Base-by-base conservation (phyloP, 1,284 basidiomycete species). In the Rhodofomes roseus region DNA sequence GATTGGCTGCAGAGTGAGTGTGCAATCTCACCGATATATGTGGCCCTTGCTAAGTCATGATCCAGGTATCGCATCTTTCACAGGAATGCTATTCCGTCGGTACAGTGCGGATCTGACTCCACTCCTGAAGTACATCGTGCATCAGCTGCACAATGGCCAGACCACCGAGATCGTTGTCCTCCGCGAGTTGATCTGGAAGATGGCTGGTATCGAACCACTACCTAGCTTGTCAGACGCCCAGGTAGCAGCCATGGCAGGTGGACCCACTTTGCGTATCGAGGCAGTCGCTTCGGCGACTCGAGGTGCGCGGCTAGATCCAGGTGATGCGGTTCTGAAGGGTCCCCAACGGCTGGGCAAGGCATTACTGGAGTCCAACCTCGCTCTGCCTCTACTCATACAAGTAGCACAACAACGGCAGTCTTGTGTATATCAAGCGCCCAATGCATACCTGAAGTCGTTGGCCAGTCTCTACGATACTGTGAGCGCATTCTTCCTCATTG, bases 141-240 rank as follows among this genome's bases (percentile, higher is more conserved):
- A 98, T 72, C 95, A 96, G 69, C 80, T 99, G 48, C 85, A 90
- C 69, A 86, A 86, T 58, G 87, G 86, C 27, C 89, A 95, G 70
- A 86, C 91, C 1, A 91, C 92, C 20, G 97, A 98, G 68, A 86
- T 99, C 50, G 83, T 96, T 36, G 92, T 99, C 37, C 79, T 99
- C 23, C 87, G 92, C 48, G 95, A 98, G 70, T 78, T 99, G 56
- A 92, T 99, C 59, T 91, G 88, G 79, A 93, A 95, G 71, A 98
- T 98, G 94, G 90, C 93, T 4, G 95, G 93, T 4, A 93, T 98
- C 63, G 92, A 98, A 69, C 92, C 93, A 11, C 78, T 98, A 54
- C 92, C 92, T 1, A 93, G 88, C 71, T 79, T 98, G 48, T 93
- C 94, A 1, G 93, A 97, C 63, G 80, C 87, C 0, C 96, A 99